Base-by-base conservation (phyloP, 495 filamentous ascomycete species). In the Trichoderma asperelloides region DNA sequence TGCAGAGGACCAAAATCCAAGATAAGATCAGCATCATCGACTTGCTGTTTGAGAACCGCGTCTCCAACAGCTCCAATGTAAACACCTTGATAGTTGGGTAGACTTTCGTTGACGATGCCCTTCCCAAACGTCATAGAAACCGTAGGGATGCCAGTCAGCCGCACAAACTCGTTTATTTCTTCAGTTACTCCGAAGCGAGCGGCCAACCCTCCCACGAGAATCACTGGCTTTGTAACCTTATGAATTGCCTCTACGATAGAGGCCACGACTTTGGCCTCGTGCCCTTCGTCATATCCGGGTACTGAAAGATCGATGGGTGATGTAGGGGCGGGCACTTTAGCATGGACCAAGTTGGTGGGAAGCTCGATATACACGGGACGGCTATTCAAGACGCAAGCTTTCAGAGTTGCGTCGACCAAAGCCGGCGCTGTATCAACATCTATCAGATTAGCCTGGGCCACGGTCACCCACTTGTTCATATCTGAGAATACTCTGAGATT, bases 251-350 rank as follows among this genome's bases (percentile, higher is more conserved):
- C 66, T 37, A 70, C 47, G 65, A 80, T 72, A 6, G 11, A 39
- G 13, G 15, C 75, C 0, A 45, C 18, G 13, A 71, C 11, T 64
- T 67, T 13, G 55, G 27, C 30, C 25, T 60, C 55, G 25, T 60
- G 16, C 12, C 7, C 55, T 30, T 60, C 83, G 70, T 92, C 89
- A 67, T 85, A 85, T 67, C 86, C 40, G 41, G 68, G 63, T 4
- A 41, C 2, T 13, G 63, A 40, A 33, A 67, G 18, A 27, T 76
- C 64, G 12, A 69, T 70, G 1, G 68, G 72, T 25, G 68, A 25
- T 15, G 47, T n/a, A 12, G 63, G 37, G 25, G 18, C 33, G 13
- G 18, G 18, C 9, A 64, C 63, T 16, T 64, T 18, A 16, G 63
- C 63, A 5, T 40, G 9, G 15, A 64, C 63, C 33, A 64, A 13